Conservation (phyloP, 1,139 yeast genomes). For the Magnusiomyces sp. region DNA sequence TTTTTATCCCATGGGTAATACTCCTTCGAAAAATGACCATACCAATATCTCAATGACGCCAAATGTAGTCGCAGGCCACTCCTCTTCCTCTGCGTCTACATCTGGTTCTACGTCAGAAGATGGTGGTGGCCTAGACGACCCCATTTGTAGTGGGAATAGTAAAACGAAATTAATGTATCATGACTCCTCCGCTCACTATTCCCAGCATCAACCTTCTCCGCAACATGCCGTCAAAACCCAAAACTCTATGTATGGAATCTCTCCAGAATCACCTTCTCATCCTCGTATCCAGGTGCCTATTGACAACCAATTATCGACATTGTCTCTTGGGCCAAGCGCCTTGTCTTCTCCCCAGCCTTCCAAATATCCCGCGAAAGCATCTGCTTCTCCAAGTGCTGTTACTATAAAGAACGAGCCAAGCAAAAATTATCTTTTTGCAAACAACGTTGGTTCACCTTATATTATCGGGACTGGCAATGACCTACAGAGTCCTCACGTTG, state of each 20-base stretch:
- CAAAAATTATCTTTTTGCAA: not conserved
- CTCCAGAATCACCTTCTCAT: not conserved
- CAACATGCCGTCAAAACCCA: not conserved
- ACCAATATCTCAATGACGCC: constrained; percentile 21
- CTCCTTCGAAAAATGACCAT: constrained; percentile 28
- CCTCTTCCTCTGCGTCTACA: constrained; percentile 9
- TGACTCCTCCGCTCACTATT: constrained; percentile 5
- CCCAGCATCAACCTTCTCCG: constrained; percentile 6
- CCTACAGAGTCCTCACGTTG: constrained; percentile 2
- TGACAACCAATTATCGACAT: too few species aligned
- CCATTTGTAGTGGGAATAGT: constrained; percentile 24
- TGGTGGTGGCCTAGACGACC: constrained; percentile 24
- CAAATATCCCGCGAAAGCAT: constrained; percentile 4
- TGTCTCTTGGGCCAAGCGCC: too few species aligned
- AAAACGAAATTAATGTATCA: constrained; percentile 13
- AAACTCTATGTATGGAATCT: constrained; percentile 1
- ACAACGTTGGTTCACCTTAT: not conserved
- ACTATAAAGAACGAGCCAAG: too few species aligned
- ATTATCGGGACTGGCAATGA: constrained; percentile 5
- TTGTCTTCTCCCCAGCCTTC: too few species aligned
- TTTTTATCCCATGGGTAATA: constrained; percentile 25
- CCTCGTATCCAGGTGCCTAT: too few species aligned
- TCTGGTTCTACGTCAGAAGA: constrained; percentile 14
- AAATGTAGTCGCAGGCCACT: constrained; percentile 15
- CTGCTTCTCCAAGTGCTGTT: not conserved